Base-by-base conservation (phyloP, 192 early-diverging fungal species). In the Gamsiella multidivaricata region DNA sequence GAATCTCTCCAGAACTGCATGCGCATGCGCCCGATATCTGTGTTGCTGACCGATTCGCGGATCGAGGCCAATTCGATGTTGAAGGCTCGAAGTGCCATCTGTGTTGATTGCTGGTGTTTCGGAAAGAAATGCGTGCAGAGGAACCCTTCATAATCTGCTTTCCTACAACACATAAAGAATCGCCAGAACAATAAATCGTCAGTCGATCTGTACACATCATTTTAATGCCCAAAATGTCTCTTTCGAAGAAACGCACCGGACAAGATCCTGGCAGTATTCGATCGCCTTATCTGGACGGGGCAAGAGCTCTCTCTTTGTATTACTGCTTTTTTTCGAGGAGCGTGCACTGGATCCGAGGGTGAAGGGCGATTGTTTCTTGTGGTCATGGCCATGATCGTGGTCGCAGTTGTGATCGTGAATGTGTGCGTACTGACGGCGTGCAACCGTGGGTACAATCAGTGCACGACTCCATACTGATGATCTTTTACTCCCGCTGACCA, bases 1-100 rank as follows among this genome's bases (percentile, higher is more conserved):
- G 89, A 82, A 61, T 94, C 92, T 69, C 86, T 86, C 97, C 97
- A 99, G 82, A 92, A 97, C 42, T 94, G 87, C 79, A 93, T 91
- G 22, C 94, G 86, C 87, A 95, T 90, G 54, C 83, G 84, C 0
- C 94, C 95, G 69, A 95, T 86, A 1, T 86, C 69, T 1, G 83
- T 61, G 54, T 91, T 88, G 26, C 86, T 88, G 1, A 93, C 91
- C 22, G 68, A 85, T n/a, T 94, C 93, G 11, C 90, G 84, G 49
- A 96, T 87, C 68, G 81, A 82, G 8, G 95, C 93, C 18, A 95
- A 81, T 81, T 99, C 97, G 39, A 94, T 78, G 79, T 98, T 97
- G 82, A 99, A 90, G 0, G 96, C 96, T 22, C 95, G 86, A 20
- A 97, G 61, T 0, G 89, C 94, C 82, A 89, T 92, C 39, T 89